phyloP scores from a whole-genome alignment of 192 early-diverging fungal genomes.

The Backusella mclennaniae region DNA sequence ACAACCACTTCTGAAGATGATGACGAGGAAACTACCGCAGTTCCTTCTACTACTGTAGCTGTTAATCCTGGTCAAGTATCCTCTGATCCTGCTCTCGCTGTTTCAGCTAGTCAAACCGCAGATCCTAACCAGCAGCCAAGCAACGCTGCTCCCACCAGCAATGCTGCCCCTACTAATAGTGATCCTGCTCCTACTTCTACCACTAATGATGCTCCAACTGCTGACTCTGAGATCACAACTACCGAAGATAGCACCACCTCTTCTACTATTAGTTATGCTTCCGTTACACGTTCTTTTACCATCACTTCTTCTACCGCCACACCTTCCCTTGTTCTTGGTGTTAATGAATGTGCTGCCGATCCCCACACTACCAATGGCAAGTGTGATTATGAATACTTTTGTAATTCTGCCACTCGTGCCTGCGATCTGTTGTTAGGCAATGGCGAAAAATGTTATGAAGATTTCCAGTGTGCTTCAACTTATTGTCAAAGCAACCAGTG shows the following conservation, averaged over 20 bases:
- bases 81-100: neutral
- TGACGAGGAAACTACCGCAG: neutral
- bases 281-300: constrained; percentile 10
- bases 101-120: neutral
- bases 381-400: constrained; percentile 16
- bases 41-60: neutral
- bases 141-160: neutral
- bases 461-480: constrained; percentile 13
- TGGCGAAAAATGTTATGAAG: constrained; percentile 18
- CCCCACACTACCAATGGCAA: constrained; percentile 9
- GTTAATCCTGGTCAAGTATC: neutral
- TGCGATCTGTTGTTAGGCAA: neutral
- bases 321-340: constrained; percentile 19
- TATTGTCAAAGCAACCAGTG: constrained; percentile 11
- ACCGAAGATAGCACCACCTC: neutral
- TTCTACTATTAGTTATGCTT: neutral
- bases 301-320: constrained; percentile 17
- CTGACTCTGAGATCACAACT: neutral
- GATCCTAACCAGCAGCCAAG: neutral
- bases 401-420: constrained; percentile 2
- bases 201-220: neutral
- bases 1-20: neutral
- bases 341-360: constrained; percentile 11
- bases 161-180: neutral
- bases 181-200: neutral